phyloP scores from a whole-genome alignment of 2,329 filamentous ascomycete genomes.

The Cladophialophora psammophila region DNA sequence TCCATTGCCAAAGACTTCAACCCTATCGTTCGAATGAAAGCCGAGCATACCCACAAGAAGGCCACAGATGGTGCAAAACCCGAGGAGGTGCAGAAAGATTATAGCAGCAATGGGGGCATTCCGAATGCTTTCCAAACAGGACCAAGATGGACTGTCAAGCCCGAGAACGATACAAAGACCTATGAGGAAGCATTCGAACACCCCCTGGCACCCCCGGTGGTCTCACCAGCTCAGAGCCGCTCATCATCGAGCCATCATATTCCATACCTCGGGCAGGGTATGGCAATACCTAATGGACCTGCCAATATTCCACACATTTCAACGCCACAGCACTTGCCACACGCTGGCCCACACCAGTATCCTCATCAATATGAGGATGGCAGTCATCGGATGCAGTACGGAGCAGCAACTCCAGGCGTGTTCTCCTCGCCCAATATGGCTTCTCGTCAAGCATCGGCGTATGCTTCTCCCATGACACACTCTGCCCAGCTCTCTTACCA shows the following conservation, averaged over 20 bases:
- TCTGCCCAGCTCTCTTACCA: slow-evolving; percentile 74
- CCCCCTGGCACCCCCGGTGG: slow-evolving; percentile 66
- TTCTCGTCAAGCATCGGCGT: slow-evolving; percentile 70
- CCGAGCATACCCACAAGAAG: slow-evolving; percentile 59
- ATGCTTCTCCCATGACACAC: slow-evolving; percentile 71
- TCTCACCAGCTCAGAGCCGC: slow-evolving; percentile 72
- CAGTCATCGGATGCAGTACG: slow-evolving; percentile 85
- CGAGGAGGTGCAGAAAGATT: slow-evolving; percentile 64
- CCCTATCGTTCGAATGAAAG: slow-evolving; percentile 73
- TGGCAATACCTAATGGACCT: slow-evolving; percentile 78
- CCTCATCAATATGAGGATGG: slow-evolving; percentile 76
- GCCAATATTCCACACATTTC: slow-evolving; percentile 72
- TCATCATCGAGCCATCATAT: slow-evolving; percentile 69
- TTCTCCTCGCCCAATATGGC: slow-evolving; percentile 84
- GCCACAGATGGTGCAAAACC: slow-evolving; percentile 30
- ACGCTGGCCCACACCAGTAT: slow-evolving; percentile 77
- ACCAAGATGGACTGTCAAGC: slow-evolving; percentile 80
- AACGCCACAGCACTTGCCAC: slow-evolving; percentile 79
- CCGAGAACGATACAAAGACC: slow-evolving; percentile 75
- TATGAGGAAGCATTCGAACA: slow-evolving; percentile 83
- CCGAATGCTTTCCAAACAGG: slow-evolving; percentile 82
- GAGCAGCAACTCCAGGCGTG: slow-evolving; percentile 78
- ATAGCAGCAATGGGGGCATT: slow-evolving; percentile 80
- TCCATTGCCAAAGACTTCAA: slow-evolving; percentile 66
- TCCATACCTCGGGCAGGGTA: slow-evolving; percentile 83